phyloP scores from a whole-genome alignment of 192 early-diverging fungal genomes.

The Coemansia sp. region DNA sequence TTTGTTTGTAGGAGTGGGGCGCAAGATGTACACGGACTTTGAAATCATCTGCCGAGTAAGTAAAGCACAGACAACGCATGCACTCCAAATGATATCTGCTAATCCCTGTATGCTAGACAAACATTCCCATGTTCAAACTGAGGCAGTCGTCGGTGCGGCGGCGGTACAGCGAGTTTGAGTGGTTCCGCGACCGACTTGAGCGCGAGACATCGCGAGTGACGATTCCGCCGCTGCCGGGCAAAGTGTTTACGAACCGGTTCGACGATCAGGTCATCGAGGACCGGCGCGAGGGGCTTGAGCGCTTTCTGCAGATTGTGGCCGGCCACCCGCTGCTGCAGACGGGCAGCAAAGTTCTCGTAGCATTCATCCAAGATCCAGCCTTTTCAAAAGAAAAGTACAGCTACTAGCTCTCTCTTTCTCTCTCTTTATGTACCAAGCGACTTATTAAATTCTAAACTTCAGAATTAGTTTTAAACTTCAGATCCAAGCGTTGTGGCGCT shows the following conservation, averaged over 20 bases:
- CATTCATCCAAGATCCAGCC: constrained; percentile 93
- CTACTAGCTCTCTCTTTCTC: background rate
- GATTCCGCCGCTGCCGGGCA: constrained; percentile 93
- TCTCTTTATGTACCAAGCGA: constrained; percentile 1
- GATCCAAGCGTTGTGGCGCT: background rate
- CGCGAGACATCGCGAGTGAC: constrained; percentile 89
- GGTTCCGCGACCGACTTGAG: constrained; percentile 94
- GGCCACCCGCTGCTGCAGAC: constrained; percentile 98
- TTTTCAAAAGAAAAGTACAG: constrained; percentile 76
- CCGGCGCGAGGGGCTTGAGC: constrained; percentile 84
- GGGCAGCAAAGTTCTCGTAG: constrained; percentile 87
- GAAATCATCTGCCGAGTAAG: constrained; percentile 80
- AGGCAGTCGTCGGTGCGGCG: constrained; percentile 79
- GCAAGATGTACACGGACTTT: constrained; percentile 92
- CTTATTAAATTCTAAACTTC: too few species aligned
- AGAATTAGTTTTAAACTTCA: background rate
- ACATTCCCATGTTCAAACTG: constrained; percentile 95
- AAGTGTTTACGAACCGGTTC: constrained; percentile 95
- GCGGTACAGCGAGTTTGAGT: constrained; percentile 98
- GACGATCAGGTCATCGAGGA: constrained; percentile 94
- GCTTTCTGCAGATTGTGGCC: constrained; percentile 94
- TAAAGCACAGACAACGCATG: background rate
- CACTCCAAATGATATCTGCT: background rate
- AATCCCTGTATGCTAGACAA: constrained; percentile 57
- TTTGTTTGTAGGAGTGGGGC: constrained; percentile 1